Percentiles rank a stretch among this genome's conserved stretches.
Conservation (phyloP, 1,139 yeast species). For the Schizosaccharomyces versatilis region DNA sequence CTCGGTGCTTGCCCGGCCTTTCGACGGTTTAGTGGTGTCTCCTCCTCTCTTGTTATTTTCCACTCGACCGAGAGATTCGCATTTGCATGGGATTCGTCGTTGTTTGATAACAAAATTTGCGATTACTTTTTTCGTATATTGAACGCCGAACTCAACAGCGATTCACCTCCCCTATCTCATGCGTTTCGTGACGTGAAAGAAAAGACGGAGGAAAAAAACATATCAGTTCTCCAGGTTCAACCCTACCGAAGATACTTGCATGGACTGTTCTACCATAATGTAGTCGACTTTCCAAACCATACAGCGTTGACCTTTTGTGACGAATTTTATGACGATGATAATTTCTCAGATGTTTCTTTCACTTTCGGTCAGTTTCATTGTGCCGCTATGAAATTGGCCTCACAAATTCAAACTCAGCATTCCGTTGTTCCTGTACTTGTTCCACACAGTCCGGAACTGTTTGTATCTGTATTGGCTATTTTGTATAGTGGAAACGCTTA, state of each 20-base stretch:
- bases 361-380: conserved; percentile 1
- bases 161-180: background rate
- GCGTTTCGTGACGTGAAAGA: too few relatives aligned
- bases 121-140: background rate
- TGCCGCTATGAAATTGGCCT: background rate
- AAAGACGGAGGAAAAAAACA: too few relatives aligned
- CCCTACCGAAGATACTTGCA: background rate
- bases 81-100: background rate
- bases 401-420: background rate
- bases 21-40: background rate
- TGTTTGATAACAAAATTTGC: background rate
- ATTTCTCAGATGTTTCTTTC: background rate
- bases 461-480: conserved; percentile 13
- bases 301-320: background rate
- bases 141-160: background rate
- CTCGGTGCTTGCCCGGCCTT: too few relatives aligned
- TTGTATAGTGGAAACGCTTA: conserved; percentile 14
- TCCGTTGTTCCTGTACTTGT: conserved; percentile 13
- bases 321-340: background rate
- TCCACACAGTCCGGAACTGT: conserved; percentile 12
- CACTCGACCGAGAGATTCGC: background rate
- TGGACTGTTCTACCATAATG: background rate
- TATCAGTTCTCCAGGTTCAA: too few relatives aligned
- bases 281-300: background rate
- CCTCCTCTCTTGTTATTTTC: background rate